Evolutionary conservation across 1,284 basidiomycete genomes (phyloP).

Genomic region (Entoloma clypeatum): DNA sequence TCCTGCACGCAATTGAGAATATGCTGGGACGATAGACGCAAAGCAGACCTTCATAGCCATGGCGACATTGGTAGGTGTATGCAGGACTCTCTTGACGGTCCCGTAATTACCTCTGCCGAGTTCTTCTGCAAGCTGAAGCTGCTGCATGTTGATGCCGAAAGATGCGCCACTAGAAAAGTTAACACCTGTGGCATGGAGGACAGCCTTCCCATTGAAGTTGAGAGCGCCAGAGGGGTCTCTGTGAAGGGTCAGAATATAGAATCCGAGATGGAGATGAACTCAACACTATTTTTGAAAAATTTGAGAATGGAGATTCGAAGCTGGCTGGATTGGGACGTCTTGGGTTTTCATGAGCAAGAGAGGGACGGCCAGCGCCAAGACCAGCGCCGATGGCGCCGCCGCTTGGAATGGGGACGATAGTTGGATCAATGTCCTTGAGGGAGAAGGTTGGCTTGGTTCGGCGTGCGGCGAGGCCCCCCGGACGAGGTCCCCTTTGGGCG

Average conservation of each 20-base stretch:
- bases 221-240: constrained; percentile 94
- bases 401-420: constrained; percentile 33
- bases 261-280: constrained; percentile 18
- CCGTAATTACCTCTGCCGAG: constrained; percentile 97
- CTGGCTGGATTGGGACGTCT: constrained; percentile 38
- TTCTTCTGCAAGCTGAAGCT: constrained; percentile 89
- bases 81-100: constrained; percentile 92
- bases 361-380: constrained; percentile 63
- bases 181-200: constrained; percentile 89
- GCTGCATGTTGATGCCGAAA: constrained; percentile 95
- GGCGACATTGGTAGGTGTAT: constrained; percentile 89
- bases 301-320: constrained; percentile 80
- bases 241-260: constrained; percentile 15
- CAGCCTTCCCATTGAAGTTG: constrained; percentile 91
- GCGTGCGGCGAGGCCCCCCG: constrained; percentile 44
- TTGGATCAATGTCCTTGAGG: constrained; percentile 57
- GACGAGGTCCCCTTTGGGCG: constrained; percentile 20
- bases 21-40: constrained; percentile 8
- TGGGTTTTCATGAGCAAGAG: constrained; percentile 37
- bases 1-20: constrained; percentile 54
- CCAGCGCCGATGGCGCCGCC: constrained; percentile 62
- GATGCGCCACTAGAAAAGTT: constrained; percentile 93
- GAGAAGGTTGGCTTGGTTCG: constrained; percentile 57
- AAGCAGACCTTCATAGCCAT: constrained; percentile 96
- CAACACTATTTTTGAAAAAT: constrained; percentile 95